These are phyloP conservation scores for Penicillium polonicum DNA, from an alignment of 2,329 filamentous ascomycete genomes.

Conservation along the genomic window DNA sequence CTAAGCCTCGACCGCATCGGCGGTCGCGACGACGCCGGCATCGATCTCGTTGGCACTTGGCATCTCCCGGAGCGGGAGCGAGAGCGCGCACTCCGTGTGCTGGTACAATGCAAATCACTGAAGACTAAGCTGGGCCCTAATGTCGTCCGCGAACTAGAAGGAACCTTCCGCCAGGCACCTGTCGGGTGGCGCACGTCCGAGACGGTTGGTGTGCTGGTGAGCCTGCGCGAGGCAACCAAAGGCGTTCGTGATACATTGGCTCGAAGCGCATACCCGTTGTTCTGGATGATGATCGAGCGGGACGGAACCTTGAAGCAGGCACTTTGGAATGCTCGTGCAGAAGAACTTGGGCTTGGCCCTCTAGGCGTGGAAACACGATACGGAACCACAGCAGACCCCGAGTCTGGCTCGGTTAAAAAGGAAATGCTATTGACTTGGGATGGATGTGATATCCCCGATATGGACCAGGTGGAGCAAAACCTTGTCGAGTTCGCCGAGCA, in stretches of 20 bases:
- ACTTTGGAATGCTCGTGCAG: constrained; percentile 46
- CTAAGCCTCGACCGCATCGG: constrained; percentile 46
- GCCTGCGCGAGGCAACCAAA: constrained; percentile 68
- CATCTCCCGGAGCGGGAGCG: constrained; percentile 37
- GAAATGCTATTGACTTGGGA: constrained; percentile 39
- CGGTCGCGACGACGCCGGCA: constrained; percentile 47
- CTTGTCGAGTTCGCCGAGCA: constrained; percentile 25
- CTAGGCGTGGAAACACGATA: constrained; percentile 42
- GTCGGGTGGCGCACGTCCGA: constrained; percentile 65
- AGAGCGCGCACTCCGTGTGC: constrained; percentile 38
- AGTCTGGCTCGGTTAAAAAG: constrained; percentile 20
- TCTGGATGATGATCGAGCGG: constrained; percentile 53
- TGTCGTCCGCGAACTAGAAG: constrained; percentile 52
- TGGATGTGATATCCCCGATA: constrained; percentile 34
- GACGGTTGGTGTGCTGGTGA: constrained; percentile 70
- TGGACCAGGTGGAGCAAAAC: constrained; percentile 33
- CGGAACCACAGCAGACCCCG: constrained; percentile 14
- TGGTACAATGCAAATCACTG: constrained; percentile 50
- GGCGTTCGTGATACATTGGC: constrained; percentile 73
- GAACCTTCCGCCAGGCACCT: constrained; percentile 72
- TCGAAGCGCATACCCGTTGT: constrained; percentile 67
- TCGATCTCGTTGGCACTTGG: constrained; percentile 50
- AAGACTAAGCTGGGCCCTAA: constrained; percentile 45
- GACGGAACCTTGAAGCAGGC: constrained; percentile 42
- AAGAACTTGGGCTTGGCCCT: constrained; percentile 39